Conservation (phyloP, 2,329 filamentous ascomycete genomes). For the Dichotomopilus funicola region DNA sequence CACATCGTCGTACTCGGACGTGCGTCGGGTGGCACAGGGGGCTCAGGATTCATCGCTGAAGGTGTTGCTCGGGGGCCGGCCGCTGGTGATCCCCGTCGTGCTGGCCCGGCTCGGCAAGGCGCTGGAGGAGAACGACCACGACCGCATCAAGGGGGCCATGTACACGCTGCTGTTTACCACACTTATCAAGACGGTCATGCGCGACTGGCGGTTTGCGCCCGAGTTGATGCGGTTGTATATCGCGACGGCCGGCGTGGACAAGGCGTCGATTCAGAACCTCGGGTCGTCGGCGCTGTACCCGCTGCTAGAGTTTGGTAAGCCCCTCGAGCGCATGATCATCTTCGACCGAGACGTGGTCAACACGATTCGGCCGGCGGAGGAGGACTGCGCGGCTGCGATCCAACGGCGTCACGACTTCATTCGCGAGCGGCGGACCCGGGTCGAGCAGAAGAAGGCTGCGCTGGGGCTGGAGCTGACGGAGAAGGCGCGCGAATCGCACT, state of each 20-base stretch:
- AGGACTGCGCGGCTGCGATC: slow-evolving; percentile 57
- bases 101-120: slow-evolving; percentile 72
- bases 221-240: slow-evolving; percentile 87
- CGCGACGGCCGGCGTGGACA: slow-evolving; percentile 81
- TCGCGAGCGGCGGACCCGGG: slow-evolving; percentile 62
- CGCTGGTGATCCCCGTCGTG: slow-evolving; percentile 83
- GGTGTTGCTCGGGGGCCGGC: slow-evolving; percentile 78
- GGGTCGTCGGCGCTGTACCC: slow-evolving; percentile 75
- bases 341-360: slow-evolving; percentile 65
- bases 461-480: slow-evolving; percentile 77
- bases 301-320: slow-evolving; percentile 85
- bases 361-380: slow-evolving; percentile 57
- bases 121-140: slow-evolving; percentile 72
- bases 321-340: slow-evolving; percentile 79
- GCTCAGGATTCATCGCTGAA: slow-evolving; percentile 92
- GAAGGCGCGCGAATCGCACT: slow-evolving; percentile 73
- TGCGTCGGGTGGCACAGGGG: slow-evolving; percentile 86
- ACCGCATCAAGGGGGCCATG: slow-evolving; percentile 89
- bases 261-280: slow-evolving; percentile 87
- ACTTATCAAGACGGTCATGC: slow-evolving; percentile 76
- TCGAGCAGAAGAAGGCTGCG: slow-evolving; percentile 76
- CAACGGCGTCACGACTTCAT: slow-evolving; percentile 66
- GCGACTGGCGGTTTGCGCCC: slow-evolving; percentile 93
- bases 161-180: slow-evolving; percentile 88
- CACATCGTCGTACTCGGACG: slow-evolving; percentile 88